These are phyloP conservation scores for Bisporella sp. DNA, from an alignment of 2,329 filamentous ascomycete genomes.

Conservation along the genomic window DNA sequence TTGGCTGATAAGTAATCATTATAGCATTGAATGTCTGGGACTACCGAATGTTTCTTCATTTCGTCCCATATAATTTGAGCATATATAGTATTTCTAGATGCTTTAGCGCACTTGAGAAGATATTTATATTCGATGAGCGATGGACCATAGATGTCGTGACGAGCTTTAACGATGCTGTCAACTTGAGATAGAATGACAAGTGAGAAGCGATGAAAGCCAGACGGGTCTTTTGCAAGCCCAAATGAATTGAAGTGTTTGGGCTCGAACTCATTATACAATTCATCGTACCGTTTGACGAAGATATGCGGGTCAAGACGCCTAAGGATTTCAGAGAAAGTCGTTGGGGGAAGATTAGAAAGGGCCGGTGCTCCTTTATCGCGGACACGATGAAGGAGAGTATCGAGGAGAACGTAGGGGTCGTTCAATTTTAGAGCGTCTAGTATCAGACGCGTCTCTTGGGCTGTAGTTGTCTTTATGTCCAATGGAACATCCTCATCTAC, in stretches of 20 bases:
- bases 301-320: conserved; percentile 51
- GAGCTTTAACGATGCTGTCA: conserved; percentile 28
- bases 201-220: conserved; percentile 18
- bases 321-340: conserved; percentile 57
- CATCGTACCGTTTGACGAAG: conserved; percentile 39
- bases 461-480: too few species aligned
- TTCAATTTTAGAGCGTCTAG: too few species aligned
- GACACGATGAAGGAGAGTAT: conserved; percentile 6
- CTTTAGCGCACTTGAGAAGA: conserved; percentile 43
- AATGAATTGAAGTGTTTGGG: conserved; percentile 31
- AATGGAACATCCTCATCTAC: too few species aligned
- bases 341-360: conserved; percentile 26
- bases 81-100: conserved; percentile 36
- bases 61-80: conserved; percentile 38
- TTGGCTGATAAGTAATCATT: conserved; percentile 46
- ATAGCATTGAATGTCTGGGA: conserved; percentile 44
- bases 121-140: conserved; percentile 42
- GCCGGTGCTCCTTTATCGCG: background rate
- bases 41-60: conserved; percentile 1
- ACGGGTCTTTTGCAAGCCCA: conserved; percentile 2
- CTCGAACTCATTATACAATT: conserved; percentile 43
- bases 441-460: too few species aligned
- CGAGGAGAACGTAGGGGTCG: conserved; percentile 12
- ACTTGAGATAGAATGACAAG: conserved; percentile 14
- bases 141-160: conserved; percentile 32